Evolutionary conservation across 768 basidiomycete genomes (phyloP).

Genomic region (Hygrocybe coccinea): DNA sequence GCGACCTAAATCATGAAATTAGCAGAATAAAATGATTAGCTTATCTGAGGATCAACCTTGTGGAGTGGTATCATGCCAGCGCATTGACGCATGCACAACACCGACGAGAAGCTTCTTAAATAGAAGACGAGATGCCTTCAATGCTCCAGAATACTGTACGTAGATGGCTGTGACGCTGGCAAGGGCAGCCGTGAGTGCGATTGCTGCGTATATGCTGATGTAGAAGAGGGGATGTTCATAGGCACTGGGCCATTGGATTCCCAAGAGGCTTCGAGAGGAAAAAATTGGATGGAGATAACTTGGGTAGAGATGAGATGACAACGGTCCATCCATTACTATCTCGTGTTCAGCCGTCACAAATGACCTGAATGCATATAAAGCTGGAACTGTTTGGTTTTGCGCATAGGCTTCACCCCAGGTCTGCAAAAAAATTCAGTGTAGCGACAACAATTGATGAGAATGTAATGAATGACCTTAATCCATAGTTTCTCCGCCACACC

Average conservation of each 20-base stretch:
- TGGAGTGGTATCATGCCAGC: constrained; percentile 81
- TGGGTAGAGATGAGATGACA: constrained; percentile 27
- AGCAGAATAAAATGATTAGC: neutral
- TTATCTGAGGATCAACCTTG: constrained; percentile 43
- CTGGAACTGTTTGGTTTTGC: constrained; percentile 15
- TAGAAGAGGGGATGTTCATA: constrained; percentile 66
- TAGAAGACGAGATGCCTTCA: constrained; percentile 43
- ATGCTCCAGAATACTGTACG: constrained; percentile 59
- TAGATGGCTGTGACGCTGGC: constrained; percentile 42
- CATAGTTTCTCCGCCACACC: constrained; percentile 62
- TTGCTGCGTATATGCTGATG: constrained; percentile 58
- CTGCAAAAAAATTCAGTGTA: constrained; percentile 22
- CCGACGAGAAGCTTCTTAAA: constrained; percentile 55
- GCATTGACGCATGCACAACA: constrained; percentile 78
- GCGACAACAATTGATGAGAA: too few species aligned
- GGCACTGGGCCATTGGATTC: constrained; percentile 44
- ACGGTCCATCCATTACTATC: constrained; percentile 30
- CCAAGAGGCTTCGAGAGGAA: constrained; percentile 26
- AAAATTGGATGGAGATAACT: constrained; percentile 19
- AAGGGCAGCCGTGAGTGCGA: constrained; percentile 48
- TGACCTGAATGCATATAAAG: constrained; percentile 31
- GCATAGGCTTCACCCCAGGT: constrained; percentile 66
- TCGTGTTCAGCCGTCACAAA: constrained; percentile 38
- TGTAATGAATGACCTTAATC: constrained; percentile 58
- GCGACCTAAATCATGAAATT: constrained; percentile 46